Percentiles rank a stretch among this genome's conserved stretches.
phyloP scores from a whole-genome alignment of 345 rosid species.

The Brassica rapa region DNA sequence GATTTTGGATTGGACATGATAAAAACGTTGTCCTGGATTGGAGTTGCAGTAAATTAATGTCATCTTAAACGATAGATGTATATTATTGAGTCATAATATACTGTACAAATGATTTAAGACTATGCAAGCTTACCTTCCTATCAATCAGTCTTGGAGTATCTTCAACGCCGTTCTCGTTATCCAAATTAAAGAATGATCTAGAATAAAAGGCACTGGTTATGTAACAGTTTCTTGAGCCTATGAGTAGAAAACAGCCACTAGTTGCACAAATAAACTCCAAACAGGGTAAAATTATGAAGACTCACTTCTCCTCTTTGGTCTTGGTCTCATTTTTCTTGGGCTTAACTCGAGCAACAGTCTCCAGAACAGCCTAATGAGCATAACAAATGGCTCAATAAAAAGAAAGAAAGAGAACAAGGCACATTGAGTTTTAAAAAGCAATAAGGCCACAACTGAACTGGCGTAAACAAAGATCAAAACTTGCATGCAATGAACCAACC shows the following conservation, averaged over 20 bases:
- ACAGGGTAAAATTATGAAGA: conserved; percentile 15
- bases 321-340: conserved; percentile 85
- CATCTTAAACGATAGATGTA: not conserved
- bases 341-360: conserved; percentile 85
- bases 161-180: conserved; percentile 77
- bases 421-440: not conserved
- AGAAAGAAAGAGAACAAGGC: not conserved
- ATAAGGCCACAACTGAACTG: not conserved
- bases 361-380: conserved; percentile 77
- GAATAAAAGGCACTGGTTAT: conserved; percentile 32
- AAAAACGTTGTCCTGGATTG: conserved; percentile 86
- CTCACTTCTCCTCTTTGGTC: conserved; percentile 82
- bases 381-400: not conserved
- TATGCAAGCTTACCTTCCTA: conserved; percentile 58
- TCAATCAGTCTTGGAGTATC: conserved; percentile 93
- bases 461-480: conserved; percentile 9
- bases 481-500: conserved; percentile 45
- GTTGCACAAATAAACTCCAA: not conserved
- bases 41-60: conserved; percentile 13
- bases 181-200: conserved; percentile 88
- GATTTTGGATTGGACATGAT: conserved; percentile 97
- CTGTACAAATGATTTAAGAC: not conserved
- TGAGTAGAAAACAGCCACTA: conserved; percentile 16
- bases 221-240: conserved; percentile 33
- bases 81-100: not conserved